These are phyloP conservation scores for Xylaria sp. DNA, from an alignment of 2,329 filamentous ascomycete genomes.

Conservation along the genomic window DNA sequence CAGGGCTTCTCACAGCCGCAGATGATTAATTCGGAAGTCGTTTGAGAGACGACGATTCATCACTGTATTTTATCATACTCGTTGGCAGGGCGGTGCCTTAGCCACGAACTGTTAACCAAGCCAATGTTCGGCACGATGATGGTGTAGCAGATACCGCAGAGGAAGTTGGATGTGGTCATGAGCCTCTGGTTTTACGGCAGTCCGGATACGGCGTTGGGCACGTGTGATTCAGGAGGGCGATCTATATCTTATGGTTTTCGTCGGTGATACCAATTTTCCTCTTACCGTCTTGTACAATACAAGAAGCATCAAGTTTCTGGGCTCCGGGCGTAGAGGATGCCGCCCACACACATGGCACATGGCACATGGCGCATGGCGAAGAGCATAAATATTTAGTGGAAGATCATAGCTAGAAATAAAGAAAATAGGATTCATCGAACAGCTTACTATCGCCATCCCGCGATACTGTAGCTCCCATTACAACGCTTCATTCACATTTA, in stretches of 20 bases:
- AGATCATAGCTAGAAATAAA: conserved; percentile 27
- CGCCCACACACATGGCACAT: background rate
- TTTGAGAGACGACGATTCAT: conserved; percentile 8
- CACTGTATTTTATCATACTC: conserved; percentile 34
- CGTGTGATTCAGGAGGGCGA: conserved; percentile 23
- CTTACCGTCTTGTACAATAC: conserved; percentile 31
- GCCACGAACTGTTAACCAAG: background rate
- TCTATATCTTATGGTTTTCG: conserved; percentile 30
- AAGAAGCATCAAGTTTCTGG: conserved; percentile 16
- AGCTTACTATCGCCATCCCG: background rate
- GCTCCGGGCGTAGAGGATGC: conserved; percentile 1
- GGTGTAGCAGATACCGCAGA: conserved; percentile 15
- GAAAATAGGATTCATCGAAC: conserved; percentile 7
- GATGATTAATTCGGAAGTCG: conserved; percentile 13
- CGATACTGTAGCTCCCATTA: background rate
- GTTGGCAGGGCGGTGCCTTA: background rate
- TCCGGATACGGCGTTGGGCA: conserved; percentile 35
- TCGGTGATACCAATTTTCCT: conserved; percentile 34
- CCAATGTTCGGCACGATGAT: conserved; percentile 7
- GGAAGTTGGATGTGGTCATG: conserved; percentile 34
- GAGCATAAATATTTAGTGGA: conserved; percentile 8
- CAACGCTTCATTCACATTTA: background rate
- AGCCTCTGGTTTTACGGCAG: conserved; percentile 33
- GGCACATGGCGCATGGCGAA: conserved; percentile 1
- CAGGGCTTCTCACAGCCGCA: background rate